Percentiles rank a stretch among this genome's conserved stretches.
phyloP scores from a whole-genome alignment of 192 early-diverging fungal genomes.

The Endogone sp. region DNA sequence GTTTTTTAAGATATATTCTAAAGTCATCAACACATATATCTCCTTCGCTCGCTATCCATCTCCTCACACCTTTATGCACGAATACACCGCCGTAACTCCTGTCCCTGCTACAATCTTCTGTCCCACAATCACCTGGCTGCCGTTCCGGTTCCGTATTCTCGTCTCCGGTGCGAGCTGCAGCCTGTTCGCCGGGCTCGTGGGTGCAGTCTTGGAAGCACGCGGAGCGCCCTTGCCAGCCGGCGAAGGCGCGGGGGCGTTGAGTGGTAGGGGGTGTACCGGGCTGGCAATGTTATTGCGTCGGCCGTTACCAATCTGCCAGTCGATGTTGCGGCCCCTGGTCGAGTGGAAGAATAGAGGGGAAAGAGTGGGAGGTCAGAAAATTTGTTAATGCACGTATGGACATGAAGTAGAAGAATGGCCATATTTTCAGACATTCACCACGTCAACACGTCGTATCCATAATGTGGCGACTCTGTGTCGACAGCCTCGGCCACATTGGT shows the following conservation, averaged over 20 bases:
- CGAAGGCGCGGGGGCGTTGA: conserved; percentile 17
- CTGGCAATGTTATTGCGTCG: conserved; percentile 32
- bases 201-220: too few species aligned
- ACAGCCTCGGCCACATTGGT: conserved; percentile 10
- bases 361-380: background rate
- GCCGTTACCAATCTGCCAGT: conserved; percentile 32
- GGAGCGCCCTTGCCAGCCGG: too few species aligned
- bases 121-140: conserved; percentile 14
- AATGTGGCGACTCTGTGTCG: conserved; percentile 12
- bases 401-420: too few species aligned
- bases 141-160: background rate
- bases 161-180: conserved; percentile 29
- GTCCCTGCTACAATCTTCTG: conserved; percentile 33
- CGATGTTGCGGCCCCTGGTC: conserved; percentile 35
- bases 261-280: conserved; percentile 27
- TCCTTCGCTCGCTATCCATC: too few species aligned
- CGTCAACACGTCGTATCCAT: conserved; percentile 33
- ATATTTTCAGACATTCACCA: conserved; percentile 12
- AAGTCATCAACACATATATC: too few species aligned
- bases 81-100: conserved; percentile 31
- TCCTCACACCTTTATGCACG: background rate
- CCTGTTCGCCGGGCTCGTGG: conserved; percentile 19
- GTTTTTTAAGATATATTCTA: too few species aligned
- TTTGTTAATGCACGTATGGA: too few species aligned
- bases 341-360: background rate